Evolutionary conservation across 805 yeast genomes (phyloP).

Genomic region (Candida khao-thaluensis): DNA sequence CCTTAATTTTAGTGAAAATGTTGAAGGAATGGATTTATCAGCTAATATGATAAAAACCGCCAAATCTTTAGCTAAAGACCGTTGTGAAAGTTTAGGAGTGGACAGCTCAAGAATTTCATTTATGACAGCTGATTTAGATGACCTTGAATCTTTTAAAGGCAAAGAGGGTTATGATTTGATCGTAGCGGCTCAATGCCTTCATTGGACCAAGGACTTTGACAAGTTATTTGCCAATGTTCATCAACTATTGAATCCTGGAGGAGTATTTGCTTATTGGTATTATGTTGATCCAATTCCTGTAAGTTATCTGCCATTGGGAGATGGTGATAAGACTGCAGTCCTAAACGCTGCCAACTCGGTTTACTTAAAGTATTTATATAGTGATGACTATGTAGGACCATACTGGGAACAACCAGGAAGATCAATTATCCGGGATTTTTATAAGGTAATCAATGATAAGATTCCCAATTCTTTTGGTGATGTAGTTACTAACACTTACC

Average conservation of each 20-base stretch:
- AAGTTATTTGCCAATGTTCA: slow-evolving; percentile 29
- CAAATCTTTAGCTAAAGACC: slow-evolving; percentile 22
- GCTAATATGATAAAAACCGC: slow-evolving; percentile 48
- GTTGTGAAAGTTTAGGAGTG: slow-evolving; percentile 25
- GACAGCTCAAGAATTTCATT: slow-evolving; percentile 30
- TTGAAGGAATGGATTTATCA: slow-evolving; percentile 49
- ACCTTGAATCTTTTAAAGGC: slow-evolving; percentile 15
- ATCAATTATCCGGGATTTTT: slow-evolving; percentile 43
- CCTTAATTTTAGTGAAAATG: slow-evolving; percentile 34
- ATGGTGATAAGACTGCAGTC: slow-evolving; percentile 13
- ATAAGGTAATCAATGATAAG: slow-evolving; percentile 40
- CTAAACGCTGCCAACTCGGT: slow-evolving; percentile 23
- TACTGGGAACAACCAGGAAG: slow-evolving; percentile 91
- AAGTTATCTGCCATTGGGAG: slow-evolving; percentile 14
- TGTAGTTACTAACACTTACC: slow-evolving; percentile 26
- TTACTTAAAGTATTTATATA: slow-evolving; percentile 42
- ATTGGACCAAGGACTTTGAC: slow-evolving; percentile 41
- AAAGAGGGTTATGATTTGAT: slow-evolving; percentile 30
- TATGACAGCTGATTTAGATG: slow-evolving; percentile 33
- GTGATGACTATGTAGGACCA: slow-evolving; percentile 51
- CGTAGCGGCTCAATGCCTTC: slow-evolving; percentile 44
- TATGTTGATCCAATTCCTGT: slow-evolving; percentile 41
- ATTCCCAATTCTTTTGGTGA: slow-evolving; percentile 48
- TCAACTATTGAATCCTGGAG: slow-evolving; percentile 39
- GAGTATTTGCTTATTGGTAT: slow-evolving; percentile 43